Evolutionary conservation across 768 basidiomycete genomes (phyloP), one percentile per base, ranked within the genome.

Genomic region (Calocybe gangraenosa): DNA sequence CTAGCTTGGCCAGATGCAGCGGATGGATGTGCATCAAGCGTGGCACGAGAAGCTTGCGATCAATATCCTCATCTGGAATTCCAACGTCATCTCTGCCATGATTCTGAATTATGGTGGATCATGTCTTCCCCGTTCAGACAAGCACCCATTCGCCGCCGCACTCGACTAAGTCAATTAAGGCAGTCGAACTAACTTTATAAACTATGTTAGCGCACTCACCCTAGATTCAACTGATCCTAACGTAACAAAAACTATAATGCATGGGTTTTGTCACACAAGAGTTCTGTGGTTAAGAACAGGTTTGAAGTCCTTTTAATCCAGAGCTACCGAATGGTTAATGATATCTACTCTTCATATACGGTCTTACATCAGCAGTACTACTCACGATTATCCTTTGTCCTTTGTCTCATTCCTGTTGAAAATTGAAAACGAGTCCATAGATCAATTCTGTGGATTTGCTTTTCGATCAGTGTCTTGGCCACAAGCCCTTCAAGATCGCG

Each of bases 41-140:
- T 99, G 96, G 96, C 73, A 94, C 47, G 96, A 98, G 67, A 98
- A 99, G 65, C 73, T 97, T 1, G 90, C 91, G 2, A 78, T 97
- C 59, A 97, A 98, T 64, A 65, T 99, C 47, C 71, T 99, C 66
- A 98, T 99, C 56, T 97, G 94, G 95, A 81, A 95, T 58, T 71
- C 65, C 15, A 81, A 80, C 55, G 84, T 91, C 0, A 75, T 93
- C 37, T 98, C 98, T 63, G 87, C 98, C 57, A 94, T 98, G 0
- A 70, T 97, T 36, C 63, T 94, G 56, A 78, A 84, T 56, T 97
- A 95, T 58, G 94, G 91, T 22, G 95, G 80, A 89, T 49, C 62
- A 75, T 47, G 67, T 98, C 32, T 98, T 99, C 79, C 96, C 96
- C 17, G 91, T 98, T 19, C 95, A 99, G 72, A 89, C 88, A 44